These are phyloP conservation scores for Bauhinia variegata DNA, from an alignment of 306 rosid genomes.

Conservation along the genomic window DNA sequence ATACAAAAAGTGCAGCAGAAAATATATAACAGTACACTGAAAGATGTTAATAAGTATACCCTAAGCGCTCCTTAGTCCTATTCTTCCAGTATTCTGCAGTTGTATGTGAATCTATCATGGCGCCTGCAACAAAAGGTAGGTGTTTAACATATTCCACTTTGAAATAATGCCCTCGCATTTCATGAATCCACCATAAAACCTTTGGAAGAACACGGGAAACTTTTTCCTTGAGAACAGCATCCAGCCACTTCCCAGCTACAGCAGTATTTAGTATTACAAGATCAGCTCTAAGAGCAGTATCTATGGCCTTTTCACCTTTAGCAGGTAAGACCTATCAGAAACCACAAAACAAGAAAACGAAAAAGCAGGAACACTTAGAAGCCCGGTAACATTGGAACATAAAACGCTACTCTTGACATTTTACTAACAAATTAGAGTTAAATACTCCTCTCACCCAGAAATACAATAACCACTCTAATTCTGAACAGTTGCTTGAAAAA, in stretches of 20 bases:
- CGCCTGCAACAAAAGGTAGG: constrained; percentile 98
- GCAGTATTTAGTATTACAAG: constrained; percentile 91
- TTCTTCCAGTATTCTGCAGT: constrained; percentile 93
- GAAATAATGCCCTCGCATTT: constrained; percentile 99
- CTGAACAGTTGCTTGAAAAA: neutral
- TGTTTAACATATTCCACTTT: constrained; percentile 95
- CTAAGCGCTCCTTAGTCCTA: constrained; percentile 78
- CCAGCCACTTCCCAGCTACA: constrained; percentile 99
- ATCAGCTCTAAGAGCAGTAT: constrained; percentile 79
- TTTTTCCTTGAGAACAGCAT: constrained; percentile 78
- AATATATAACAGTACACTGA: constrained; percentile 4
- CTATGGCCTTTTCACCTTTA: constrained; percentile 73
- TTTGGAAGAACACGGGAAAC: constrained; percentile 79
- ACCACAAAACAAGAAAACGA: neutral
- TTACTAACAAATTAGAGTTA: neutral
- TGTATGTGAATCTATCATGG: constrained; percentile 93
- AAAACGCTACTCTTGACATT: constrained; percentile 7
- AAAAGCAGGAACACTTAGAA: constrained; percentile 25
- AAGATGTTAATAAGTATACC: constrained; percentile 46
- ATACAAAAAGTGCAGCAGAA: neutral
- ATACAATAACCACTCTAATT: neutral
- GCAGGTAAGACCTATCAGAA: constrained; percentile 69
- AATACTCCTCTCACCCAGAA: neutral
- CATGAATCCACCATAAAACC: constrained; percentile 99
- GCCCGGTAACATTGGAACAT: constrained; percentile 14